A percentile compares a stretch with the other conserved stretches of the same genome.
Conservation (phyloP, 2,329 filamentous ascomycete genomes). For the Trichoderma polysporum region DNA sequence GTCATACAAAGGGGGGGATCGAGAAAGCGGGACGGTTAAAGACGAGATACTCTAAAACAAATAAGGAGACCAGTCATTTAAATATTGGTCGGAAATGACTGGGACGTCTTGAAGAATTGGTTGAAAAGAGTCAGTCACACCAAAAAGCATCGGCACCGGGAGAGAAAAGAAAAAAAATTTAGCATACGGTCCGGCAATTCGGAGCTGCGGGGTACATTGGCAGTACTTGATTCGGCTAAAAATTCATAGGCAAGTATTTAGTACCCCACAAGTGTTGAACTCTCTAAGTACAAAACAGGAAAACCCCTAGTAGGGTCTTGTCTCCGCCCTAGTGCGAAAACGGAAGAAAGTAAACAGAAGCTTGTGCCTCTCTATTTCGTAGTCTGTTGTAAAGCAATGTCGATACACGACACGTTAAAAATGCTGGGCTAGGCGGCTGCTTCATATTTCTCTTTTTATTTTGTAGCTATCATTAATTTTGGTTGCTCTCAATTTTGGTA, state of each 20-base stretch:
- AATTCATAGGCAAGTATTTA: background rate
- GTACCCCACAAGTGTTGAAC: conserved; percentile 17
- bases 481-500: background rate
- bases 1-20: conserved; percentile 24
- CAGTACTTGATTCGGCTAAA: conserved; percentile 1
- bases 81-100: conserved; percentile 29
- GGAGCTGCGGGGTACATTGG: conserved; percentile 20
- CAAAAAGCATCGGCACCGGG: conserved; percentile 24
- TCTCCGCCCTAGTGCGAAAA: conserved; percentile 29
- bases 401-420: background rate
- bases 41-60: conserved; percentile 25
- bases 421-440: background rate
- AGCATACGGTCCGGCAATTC: conserved; percentile 31
- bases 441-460: background rate
- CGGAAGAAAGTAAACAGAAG: conserved; percentile 36
- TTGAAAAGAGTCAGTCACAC: conserved; percentile 22
- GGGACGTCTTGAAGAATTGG: conserved; percentile 24
- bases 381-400: background rate
- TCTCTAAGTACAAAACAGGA: conserved; percentile 14
- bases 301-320: background rate
- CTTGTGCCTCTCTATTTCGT: background rate
- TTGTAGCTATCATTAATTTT: background rate
- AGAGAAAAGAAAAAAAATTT: conserved; percentile 34
- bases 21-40: conserved; percentile 22
- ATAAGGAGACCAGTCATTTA: conserved; percentile 30